A percentile compares a stretch with the other conserved stretches of the same genome.
These are phyloP conservation scores for Pythium grandisporangium DNA, from an alignment of 352 stramenopile species.

Conservation along the genomic window DNA sequence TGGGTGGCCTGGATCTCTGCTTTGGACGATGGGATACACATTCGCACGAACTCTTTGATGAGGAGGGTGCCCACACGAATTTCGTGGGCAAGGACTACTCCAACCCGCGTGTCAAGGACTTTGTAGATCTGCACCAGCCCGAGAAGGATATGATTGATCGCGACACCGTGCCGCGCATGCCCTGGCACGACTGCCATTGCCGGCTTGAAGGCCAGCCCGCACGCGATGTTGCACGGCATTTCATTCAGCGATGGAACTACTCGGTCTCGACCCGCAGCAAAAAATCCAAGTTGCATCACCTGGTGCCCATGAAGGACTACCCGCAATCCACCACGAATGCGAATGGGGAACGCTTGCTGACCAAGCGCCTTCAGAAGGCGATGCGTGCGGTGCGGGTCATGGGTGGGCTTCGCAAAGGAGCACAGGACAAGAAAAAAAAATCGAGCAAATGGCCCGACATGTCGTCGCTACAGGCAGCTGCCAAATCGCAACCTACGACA, in stretches of 20 bases:
- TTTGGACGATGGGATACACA: conserved; percentile 84
- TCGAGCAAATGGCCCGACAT: background rate
- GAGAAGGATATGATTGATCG: conserved; percentile 77
- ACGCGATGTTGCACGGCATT: conserved; percentile 75
- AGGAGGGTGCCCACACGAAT: conserved; percentile 29
- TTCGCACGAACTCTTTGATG: conserved; percentile 60
- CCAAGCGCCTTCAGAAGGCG: conserved; percentile 50
- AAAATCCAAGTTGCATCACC: conserved; percentile 54
- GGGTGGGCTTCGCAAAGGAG: conserved; percentile 15
- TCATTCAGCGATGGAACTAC: conserved; percentile 86
- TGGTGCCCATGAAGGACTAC: conserved; percentile 72
- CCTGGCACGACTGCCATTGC: conserved; percentile 82
- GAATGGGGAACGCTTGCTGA: conserved; percentile 29
- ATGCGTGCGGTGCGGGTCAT: conserved; percentile 52
- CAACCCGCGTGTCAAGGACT: conserved; percentile 80
- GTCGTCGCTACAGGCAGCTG: conserved; percentile 9
- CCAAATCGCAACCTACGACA: conserved; percentile 2
- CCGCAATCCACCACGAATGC: conserved; percentile 23
- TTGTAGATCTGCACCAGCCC: conserved; percentile 64
- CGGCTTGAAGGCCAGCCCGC: conserved; percentile 70
- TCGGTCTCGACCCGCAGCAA: conserved; percentile 77
- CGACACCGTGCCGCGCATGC: conserved; percentile 60
- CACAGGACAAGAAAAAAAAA: background rate
- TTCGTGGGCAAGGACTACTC: conserved; percentile 83
- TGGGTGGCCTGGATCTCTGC: conserved; percentile 86